phyloP scores from a whole-genome alignment of 768 basidiomycete species.

The Russula griseocarnosa region DNA sequence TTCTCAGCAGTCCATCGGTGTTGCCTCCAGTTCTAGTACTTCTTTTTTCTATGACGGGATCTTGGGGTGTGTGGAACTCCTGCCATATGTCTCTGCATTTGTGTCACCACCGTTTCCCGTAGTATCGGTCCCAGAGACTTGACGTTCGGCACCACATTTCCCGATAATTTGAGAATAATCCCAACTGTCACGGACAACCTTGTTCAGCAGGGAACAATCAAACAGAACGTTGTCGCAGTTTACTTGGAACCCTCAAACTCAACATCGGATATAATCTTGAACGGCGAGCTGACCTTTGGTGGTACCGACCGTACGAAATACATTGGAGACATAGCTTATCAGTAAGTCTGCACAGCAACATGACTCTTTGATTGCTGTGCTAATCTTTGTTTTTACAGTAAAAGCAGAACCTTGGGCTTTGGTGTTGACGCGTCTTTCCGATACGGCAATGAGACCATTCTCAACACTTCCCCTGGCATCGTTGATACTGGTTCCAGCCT shows the following conservation, averaged over 20 bases:
- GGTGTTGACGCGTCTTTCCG: constrained; percentile 37
- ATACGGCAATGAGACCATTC: constrained; percentile 31
- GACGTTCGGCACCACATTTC: constrained; percentile 42
- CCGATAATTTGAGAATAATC: constrained; percentile 32
- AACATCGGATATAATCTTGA: constrained; percentile 19
- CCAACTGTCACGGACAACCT: constrained; percentile 53
- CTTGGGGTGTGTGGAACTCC: constrained; percentile 46
- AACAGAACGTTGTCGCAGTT: constrained; percentile 31
- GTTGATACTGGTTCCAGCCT: constrained; percentile 40
- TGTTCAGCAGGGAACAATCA: constrained; percentile 33
- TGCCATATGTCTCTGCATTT: background rate
- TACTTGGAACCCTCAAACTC: constrained; percentile 36
- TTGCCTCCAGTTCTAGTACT: constrained; percentile 44
- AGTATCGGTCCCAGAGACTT: constrained; percentile 61
- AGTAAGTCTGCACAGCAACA: constrained; percentile 24
- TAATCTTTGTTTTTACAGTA: constrained; percentile 23
- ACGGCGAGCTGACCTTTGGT: constrained; percentile 41
- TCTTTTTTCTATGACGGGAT: constrained; percentile 54
- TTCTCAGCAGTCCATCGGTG: constrained; percentile 58
- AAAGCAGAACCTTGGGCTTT: constrained; percentile 25
- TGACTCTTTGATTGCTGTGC: background rate
- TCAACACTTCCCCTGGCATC: constrained; percentile 34
- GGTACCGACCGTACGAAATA: constrained; percentile 36
- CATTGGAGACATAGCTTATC: constrained; percentile 34
- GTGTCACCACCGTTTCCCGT: background rate